phyloP scores from a whole-genome alignment of 2,329 filamentous ascomycete genomes.

The Neonectria ditissima region DNA sequence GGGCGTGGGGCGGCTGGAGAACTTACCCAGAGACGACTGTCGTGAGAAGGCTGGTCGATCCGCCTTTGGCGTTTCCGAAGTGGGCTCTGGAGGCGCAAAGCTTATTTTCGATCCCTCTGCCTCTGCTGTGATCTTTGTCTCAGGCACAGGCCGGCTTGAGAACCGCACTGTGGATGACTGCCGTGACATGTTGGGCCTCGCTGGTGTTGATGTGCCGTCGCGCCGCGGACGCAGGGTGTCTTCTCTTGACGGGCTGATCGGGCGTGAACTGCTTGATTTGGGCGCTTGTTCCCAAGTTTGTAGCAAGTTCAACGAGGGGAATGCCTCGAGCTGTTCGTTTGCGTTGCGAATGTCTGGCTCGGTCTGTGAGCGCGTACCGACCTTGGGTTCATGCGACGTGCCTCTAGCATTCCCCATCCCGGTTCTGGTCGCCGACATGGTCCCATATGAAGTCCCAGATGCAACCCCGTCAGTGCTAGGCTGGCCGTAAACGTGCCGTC shows the following conservation, averaged over 20 bases:
- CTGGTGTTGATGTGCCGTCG: conserved; percentile 42
- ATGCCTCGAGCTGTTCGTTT: conserved; percentile 34
- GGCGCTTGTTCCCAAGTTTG: conserved; percentile 23
- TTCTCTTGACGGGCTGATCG: conserved; percentile 42
- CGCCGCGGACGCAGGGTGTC: conserved; percentile 36
- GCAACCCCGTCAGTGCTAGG: conserved; percentile 21
- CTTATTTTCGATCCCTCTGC: conserved; percentile 74
- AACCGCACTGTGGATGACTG: conserved; percentile 71
- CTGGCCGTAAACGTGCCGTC: conserved; percentile 28
- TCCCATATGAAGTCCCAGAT: conserved; percentile 48
- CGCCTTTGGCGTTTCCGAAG: conserved; percentile 44
- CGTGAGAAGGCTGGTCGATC: conserved; percentile 55
- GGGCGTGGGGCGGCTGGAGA: conserved; percentile 73
- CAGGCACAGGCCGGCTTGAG: conserved; percentile 78
- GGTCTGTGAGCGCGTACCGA: conserved; percentile 19
- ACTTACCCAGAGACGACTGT: conserved; percentile 65
- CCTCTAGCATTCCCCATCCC: conserved; percentile 29
- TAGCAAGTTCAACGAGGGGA: conserved; percentile 38
- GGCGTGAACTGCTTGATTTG: conserved; percentile 36
- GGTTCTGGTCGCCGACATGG: conserved; percentile 46
- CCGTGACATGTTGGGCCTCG: conserved; percentile 62
- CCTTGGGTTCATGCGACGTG: conserved; percentile 20
- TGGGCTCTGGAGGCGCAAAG: conserved; percentile 65
- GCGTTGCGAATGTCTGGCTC: conserved; percentile 14
- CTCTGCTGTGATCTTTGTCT: conserved; percentile 73